Evolutionary conservation across 163 green algal species (phyloP).

Genomic region (Trebouxiophyceae sp.): DNA sequence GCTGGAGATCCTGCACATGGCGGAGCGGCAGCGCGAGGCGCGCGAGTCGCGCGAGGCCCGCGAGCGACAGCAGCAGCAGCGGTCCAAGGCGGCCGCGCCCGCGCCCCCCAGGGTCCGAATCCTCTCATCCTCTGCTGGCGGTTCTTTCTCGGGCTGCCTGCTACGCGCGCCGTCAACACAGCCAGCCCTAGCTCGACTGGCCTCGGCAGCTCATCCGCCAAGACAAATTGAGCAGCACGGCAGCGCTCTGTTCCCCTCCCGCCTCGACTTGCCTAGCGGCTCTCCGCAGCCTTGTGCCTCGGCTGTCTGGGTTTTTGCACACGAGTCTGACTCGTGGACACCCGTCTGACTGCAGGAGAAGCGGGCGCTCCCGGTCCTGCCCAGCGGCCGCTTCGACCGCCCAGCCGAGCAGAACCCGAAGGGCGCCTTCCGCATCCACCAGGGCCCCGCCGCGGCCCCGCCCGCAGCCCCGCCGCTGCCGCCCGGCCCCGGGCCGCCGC

Average conservation of each 20-base stretch:
- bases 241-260: background rate
- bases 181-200: background rate
- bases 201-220: background rate
- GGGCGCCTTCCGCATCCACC: constrained; percentile 30
- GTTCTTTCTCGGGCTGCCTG: background rate
- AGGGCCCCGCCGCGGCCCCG: no score
- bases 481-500: background rate
- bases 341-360: background rate
- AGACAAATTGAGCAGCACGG: background rate
- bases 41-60: no score
- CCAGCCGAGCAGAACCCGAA: constrained; percentile 39
- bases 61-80: no score
- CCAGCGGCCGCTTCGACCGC: constrained; percentile 55
- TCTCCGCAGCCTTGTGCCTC: no score
- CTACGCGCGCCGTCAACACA: background rate
- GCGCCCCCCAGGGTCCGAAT: background rate
- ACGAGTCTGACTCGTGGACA: background rate
- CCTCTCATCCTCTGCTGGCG: background rate
- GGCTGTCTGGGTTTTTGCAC: no score
- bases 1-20: constrained; percentile 26
- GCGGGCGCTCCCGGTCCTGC: constrained; percentile 24
- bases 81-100: background rate
- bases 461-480: no score
- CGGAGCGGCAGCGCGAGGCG: background rate
- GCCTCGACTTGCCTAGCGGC: background rate